Evolutionary conservation across 164 flowering plant species (phyloP).

Genomic region (Liriodendron chinense): DNA sequence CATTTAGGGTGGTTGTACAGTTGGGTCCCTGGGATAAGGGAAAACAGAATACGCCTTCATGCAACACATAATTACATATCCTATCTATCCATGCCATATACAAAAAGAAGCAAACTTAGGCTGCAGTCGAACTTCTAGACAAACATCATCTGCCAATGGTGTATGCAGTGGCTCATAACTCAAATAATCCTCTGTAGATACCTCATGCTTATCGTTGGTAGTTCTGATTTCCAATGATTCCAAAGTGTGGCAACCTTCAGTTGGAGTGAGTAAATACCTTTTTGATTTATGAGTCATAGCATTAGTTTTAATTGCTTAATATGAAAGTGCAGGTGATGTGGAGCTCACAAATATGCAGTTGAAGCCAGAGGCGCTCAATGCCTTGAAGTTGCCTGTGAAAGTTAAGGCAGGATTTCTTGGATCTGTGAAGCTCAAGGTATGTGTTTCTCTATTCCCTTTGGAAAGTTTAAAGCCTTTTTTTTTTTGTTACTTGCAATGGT

Average conservation of each 20-base stretch:
- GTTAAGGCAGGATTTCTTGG: constrained; percentile 99
- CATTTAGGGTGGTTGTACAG: too few species aligned
- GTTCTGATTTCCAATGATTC: background rate
- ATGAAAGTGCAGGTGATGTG: constrained; percentile 72
- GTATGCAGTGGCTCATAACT: background rate
- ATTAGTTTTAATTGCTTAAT: constrained; percentile 5
- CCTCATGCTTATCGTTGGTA: background rate
- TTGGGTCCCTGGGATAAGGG: too few species aligned
- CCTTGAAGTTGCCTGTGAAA: constrained; percentile 89
- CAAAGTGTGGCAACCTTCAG: too few species aligned
- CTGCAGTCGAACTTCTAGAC: too few species aligned
- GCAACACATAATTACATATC: too few species aligned
- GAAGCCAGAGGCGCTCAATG: constrained; percentile 99
- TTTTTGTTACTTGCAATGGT: background rate
- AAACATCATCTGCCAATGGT: too few species aligned
- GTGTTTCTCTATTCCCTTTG: constrained; percentile 14
- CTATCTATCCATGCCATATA: too few species aligned
- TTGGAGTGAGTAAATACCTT: background rate
- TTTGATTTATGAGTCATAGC: background rate
- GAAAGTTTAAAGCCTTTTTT: background rate
- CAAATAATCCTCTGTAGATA: background rate
- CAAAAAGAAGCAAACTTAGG: too few species aligned
- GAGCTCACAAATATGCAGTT: constrained; percentile 94
- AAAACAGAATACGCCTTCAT: too few species aligned
- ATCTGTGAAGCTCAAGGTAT: constrained; percentile 92